Conservation (phyloP, 1,284 basidiomycete species). For the Ceraceosorus guamensis region DNA sequence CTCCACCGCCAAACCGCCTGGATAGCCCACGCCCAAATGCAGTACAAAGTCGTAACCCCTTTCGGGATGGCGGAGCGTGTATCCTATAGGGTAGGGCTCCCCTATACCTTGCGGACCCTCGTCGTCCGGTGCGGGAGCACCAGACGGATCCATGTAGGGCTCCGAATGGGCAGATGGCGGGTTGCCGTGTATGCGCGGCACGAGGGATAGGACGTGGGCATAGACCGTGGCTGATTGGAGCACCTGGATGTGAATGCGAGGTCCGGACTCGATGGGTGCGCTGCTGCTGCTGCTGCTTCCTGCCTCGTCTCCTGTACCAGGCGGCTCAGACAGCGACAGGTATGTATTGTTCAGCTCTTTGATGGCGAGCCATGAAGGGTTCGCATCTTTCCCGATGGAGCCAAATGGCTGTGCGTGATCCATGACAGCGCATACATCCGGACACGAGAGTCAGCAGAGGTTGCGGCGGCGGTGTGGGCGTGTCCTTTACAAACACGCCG, state of each 20-base stretch:
- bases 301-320: not conserved
- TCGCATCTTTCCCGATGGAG: not conserved
- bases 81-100: slow-evolving; percentile 7
- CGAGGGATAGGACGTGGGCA: slow-evolving; percentile 6
- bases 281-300: too few relatives aligned
- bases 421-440: not conserved
- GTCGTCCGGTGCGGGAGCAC: not conserved
- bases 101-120: slow-evolving; percentile 8
- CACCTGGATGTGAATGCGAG: slow-evolving; percentile 9
- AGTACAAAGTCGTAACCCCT: slow-evolving; percentile 10
- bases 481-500: not conserved
- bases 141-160: slow-evolving; percentile 7
- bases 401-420: slow-evolving; percentile 2
- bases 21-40: slow-evolving; percentile 9
- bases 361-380: slow-evolving; percentile 14
- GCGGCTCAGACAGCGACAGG: not conserved
- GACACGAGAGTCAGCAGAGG: not conserved
- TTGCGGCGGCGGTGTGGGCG: not conserved
- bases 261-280: too few relatives aligned
- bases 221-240: slow-evolving; percentile 9
- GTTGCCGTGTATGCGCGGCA: slow-evolving; percentile 6
- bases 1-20: slow-evolving; percentile 9
- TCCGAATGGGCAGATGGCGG: slow-evolving; percentile 3
- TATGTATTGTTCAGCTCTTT: slow-evolving; percentile 8
- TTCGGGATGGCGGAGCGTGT: not conserved